Evolutionary conservation across 352 stramenopile genomes (phyloP).

Genomic region (Globisporangium nagaii): DNA sequence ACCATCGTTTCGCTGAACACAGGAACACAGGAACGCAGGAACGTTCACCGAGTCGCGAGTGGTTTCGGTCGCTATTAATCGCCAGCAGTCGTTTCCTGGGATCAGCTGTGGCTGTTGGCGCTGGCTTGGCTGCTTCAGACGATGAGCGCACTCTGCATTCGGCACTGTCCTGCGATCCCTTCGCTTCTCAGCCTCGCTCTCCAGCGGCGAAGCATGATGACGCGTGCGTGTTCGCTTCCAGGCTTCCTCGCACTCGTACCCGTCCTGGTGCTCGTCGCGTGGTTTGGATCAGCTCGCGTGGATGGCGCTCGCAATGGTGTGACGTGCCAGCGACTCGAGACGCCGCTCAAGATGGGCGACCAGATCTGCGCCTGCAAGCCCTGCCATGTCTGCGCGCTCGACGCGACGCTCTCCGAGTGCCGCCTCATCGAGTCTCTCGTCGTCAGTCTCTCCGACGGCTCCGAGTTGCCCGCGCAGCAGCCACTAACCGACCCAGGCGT

Average conservation of each 20-base stretch:
- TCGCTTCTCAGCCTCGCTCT: not conserved
- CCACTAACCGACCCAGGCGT: conserved; percentile 9
- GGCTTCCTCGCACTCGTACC: not conserved
- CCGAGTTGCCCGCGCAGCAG: conserved; percentile 10
- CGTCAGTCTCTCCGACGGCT: conserved; percentile 18
- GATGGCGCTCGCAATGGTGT: not conserved
- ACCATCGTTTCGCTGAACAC: too few relatives aligned
- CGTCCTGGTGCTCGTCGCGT: not conserved
- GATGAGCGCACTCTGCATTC: too few relatives aligned
- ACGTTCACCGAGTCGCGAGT: too few relatives aligned
- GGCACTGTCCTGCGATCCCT: too few relatives aligned
- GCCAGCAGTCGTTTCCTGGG: too few relatives aligned
- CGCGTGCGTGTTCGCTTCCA: too few relatives aligned
- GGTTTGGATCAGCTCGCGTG: not conserved
- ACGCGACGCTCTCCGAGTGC: conserved; percentile 10
- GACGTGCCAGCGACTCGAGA: conserved; percentile 5
- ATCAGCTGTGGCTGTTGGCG: too few relatives aligned
- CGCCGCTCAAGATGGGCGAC: conserved; percentile 12
- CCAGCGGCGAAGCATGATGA: too few relatives aligned
- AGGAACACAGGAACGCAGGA: too few relatives aligned
- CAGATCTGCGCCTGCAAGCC: conserved; percentile 26
- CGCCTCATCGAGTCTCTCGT: conserved; percentile 7
- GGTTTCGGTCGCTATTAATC: too few relatives aligned
- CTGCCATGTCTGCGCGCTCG: conserved; percentile 29
- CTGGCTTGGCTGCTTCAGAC: too few relatives aligned